Evolutionary conservation across 192 early-diverging fungal genomes (phyloP).

Genomic region (Backusella macrospora): DNA sequence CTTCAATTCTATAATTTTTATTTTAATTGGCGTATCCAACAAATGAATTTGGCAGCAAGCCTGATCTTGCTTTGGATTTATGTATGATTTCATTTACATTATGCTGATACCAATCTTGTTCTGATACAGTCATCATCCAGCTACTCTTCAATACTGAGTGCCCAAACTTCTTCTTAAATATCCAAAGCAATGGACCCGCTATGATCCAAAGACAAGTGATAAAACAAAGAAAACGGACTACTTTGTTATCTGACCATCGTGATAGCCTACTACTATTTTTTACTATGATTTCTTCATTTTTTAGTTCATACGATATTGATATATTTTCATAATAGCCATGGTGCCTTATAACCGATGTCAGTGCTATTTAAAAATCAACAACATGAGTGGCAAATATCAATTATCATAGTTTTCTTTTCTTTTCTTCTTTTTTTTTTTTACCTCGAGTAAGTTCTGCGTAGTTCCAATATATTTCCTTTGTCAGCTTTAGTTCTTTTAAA

Average conservation of each 20-base stretch:
- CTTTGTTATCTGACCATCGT: constrained; percentile 19
- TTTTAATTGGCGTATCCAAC: neutral
- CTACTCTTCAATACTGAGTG: constrained; percentile 34
- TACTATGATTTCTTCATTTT: constrained; percentile 37
- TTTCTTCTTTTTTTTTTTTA: neutral
- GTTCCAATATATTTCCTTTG: constrained; percentile 51
- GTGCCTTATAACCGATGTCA: constrained; percentile 36
- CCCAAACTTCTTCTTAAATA: constrained; percentile 30
- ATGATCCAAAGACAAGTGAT: constrained; percentile 56
- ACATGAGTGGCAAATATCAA: neutral
- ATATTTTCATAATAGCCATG: constrained; percentile 42
- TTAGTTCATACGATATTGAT: constrained; percentile 36
- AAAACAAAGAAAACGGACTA: constrained; percentile 37
- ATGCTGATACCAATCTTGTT: constrained; percentile 35
- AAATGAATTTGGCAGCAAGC: neutral
- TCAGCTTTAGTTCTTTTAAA: constrained; percentile 46
- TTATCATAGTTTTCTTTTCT: neutral
- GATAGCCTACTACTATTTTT: constrained; percentile 35
- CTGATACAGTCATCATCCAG: constrained; percentile 33
- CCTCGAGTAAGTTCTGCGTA: constrained; percentile 39
- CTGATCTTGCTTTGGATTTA: neutral
- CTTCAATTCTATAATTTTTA: too few species aligned
- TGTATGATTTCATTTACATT: constrained; percentile 1
- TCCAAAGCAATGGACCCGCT: constrained; percentile 31
- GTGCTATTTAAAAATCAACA: constrained; percentile 6